Percentiles rank a stretch among this genome's conserved stretches.
These are phyloP conservation scores for Nannochloris sp. DNA, from an alignment of 139 green algal genomes.

Conservation along the genomic window DNA sequence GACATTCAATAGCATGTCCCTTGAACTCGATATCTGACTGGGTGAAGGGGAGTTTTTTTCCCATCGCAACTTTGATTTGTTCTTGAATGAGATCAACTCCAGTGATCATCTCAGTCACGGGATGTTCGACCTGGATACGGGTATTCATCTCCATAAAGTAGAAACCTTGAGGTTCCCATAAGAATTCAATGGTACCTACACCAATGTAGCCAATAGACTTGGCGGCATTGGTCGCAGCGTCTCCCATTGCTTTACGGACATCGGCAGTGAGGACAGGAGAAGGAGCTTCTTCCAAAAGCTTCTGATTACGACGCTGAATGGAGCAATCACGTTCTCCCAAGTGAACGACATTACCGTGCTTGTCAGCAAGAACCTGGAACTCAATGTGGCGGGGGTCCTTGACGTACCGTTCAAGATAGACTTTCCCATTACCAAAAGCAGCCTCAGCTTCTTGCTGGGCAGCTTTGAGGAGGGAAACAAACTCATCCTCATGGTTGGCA, in stretches of 20 bases:
- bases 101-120: slow-evolving; percentile 93
- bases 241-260: slow-evolving; percentile 83
- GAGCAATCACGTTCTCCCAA: slow-evolving; percentile 94
- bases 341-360: slow-evolving; percentile 92
- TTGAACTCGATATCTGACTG: slow-evolving; percentile 87
- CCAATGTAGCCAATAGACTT: slow-evolving; percentile 80
- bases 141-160: slow-evolving; percentile 99
- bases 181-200: slow-evolving; percentile 90
- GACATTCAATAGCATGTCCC: slow-evolving; percentile 89
- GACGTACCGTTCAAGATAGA: slow-evolving; percentile 93
- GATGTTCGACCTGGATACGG: slow-evolving; percentile 93
- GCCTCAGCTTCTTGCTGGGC: slow-evolving; percentile 85
- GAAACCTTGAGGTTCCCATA: slow-evolving; percentile 89
- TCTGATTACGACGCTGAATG: slow-evolving; percentile 97
- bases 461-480: slow-evolving; percentile 72
- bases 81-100: slow-evolving; percentile 89
- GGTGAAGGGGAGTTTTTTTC: slow-evolving; percentile 57
- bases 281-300: slow-evolving; percentile 94
- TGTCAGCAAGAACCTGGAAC: slow-evolving; percentile 95
- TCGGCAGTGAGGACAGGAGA: slow-evolving; percentile 79
- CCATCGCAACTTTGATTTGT: slow-evolving; percentile 83
- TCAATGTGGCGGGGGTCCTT: slow-evolving; percentile 93
- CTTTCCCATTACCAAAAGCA: slow-evolving; percentile 89
- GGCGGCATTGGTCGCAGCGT: slow-evolving; percentile 71
- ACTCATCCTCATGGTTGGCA: slow-evolving; percentile 64